Base-by-base conservation (phyloP, 768 basidiomycete genomes). In the Suillus lakei region DNA sequence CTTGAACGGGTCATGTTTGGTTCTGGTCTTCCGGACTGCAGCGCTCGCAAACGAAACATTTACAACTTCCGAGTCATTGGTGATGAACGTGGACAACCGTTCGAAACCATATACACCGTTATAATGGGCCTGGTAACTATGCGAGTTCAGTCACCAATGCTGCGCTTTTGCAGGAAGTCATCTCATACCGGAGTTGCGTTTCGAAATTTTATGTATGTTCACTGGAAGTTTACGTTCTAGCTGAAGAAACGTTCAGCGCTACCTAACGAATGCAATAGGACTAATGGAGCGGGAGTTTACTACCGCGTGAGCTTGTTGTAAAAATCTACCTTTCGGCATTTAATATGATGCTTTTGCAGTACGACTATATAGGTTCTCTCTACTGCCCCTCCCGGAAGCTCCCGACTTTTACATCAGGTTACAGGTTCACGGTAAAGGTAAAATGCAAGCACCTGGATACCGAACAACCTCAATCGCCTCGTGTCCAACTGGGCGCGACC, bases 401-500 rank as follows among this genome's bases (percentile, higher is more conserved):
- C 48, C 23, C 46, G 5, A 48, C n/a, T 23, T 23, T 5, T 48
- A 23, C 23, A 48, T 48, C 48, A 48, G 23, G 13, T 26, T 15
- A 15, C 48, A 48, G 23, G 46, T 48, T 6, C 23, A 6, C 46
- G 15, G 23, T 48, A 7, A 13, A 15, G 12, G n/a, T n/a, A n/a
- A n/a, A 48, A 48, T 48, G 10, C 46, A 48, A 48, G 86, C 0
- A 73, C 80, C 16, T 92, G 87, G 85, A 82, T 80, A 18, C 80
- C 78, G 7, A 78, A 83, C 66, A 89, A 89, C 71, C 21, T 48
- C 23, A 12, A 15, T 48, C 70, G 88, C 53, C 91, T 84, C 71
- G 84, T 88, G 55, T 77, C 75, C 6, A 68, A 71, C 43, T 92
- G 89, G 89, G 89, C 89, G 0, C 78, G 83, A 63, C 83, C 89